Evolutionary conservation across 306 rosid genomes (phyloP).

Genomic region (Castanea mollissima): DNA sequence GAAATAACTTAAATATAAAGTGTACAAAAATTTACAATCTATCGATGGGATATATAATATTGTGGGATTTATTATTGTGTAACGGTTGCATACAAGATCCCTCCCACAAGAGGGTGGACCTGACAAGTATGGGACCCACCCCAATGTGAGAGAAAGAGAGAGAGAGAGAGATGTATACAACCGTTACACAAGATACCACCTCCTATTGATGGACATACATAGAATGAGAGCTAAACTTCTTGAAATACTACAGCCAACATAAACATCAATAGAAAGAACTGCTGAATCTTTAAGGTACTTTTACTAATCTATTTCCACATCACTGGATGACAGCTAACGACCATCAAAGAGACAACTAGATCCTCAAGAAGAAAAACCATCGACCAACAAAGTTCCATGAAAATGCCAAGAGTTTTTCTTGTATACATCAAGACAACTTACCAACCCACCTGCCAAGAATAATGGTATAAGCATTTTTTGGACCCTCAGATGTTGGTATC

Average conservation of each 20-base stretch:
- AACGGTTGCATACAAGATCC: too few species aligned
- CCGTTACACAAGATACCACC: too few species aligned
- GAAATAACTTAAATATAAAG: not conserved
- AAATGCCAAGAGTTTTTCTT: slow-evolving; percentile 33
- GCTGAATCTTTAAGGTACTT: too few species aligned
- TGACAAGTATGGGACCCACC: too few species aligned
- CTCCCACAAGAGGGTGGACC: too few species aligned
- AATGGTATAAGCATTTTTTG: slow-evolving; percentile 79
- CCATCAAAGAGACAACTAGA: slow-evolving; percentile 7
- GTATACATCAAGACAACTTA: slow-evolving; percentile 51
- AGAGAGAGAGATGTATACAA: too few species aligned
- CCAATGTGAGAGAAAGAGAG: too few species aligned
- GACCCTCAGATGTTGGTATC: slow-evolving; percentile 86
- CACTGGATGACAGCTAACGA: not conserved
- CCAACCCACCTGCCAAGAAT: slow-evolving; percentile 97
- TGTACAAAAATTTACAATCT: not conserved
- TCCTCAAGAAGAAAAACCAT: slow-evolving; percentile 15
- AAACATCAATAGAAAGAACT: too few species aligned
- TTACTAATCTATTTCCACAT: too few species aligned
- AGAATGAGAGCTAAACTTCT: not conserved
- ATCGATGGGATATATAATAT: not conserved
- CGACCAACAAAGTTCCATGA: slow-evolving; percentile 18
- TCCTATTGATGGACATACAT: not conserved
- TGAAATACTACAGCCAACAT: not conserved
- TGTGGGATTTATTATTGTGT: too few species aligned